phyloP scores from a whole-genome alignment of 1,284 basidiomycete genomes.

The Neotropicomus parvogracilis region DNA sequence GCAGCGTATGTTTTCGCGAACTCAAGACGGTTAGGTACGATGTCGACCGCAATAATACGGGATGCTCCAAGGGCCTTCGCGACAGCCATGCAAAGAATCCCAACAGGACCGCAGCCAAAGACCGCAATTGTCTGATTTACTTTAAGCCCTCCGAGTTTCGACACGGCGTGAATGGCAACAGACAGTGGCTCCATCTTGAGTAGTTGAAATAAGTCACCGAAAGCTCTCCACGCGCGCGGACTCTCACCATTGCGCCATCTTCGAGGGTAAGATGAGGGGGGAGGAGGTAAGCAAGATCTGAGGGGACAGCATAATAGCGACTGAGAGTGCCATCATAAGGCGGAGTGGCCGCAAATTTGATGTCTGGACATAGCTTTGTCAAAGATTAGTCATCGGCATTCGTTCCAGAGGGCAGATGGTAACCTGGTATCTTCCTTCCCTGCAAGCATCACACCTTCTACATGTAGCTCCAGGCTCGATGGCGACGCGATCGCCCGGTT shows the following conservation, averaged over 20 bases:
- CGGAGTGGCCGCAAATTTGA: conserved; percentile 86
- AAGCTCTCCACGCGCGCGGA: neutral
- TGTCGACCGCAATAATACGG: conserved; percentile 82
- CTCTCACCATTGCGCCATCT: conserved; percentile 76
- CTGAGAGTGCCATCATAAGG: conserved; percentile 86
- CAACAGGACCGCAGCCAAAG: conserved; percentile 92
- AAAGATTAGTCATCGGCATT: conserved; percentile 5
- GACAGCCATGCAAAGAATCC: conserved; percentile 88
- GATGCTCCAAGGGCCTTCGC: conserved; percentile 85
- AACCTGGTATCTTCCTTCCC: conserved; percentile 78
- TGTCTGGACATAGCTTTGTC: conserved; percentile 68
- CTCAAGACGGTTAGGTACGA: conserved; percentile 75
- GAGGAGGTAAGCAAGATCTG: conserved; percentile 70
- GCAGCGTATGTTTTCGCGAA: conserved; percentile 91
- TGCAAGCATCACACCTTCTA: conserved; percentile 69
- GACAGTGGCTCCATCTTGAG: conserved; percentile 90
- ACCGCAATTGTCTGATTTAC: conserved; percentile 73
- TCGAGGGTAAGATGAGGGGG: conserved; percentile 74
- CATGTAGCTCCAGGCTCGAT: conserved; percentile 82
- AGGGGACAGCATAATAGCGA: conserved; percentile 76
- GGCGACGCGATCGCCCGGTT: conserved; percentile 83
- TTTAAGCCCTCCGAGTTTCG: conserved; percentile 71
- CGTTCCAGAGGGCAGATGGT: conserved; percentile 11
- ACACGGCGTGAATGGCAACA: conserved; percentile 87
- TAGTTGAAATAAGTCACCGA: conserved; percentile 1